These are phyloP conservation scores for Erysimum cheiranthoides DNA, from an alignment of 345 rosid species.

Conservation along the genomic window DNA sequence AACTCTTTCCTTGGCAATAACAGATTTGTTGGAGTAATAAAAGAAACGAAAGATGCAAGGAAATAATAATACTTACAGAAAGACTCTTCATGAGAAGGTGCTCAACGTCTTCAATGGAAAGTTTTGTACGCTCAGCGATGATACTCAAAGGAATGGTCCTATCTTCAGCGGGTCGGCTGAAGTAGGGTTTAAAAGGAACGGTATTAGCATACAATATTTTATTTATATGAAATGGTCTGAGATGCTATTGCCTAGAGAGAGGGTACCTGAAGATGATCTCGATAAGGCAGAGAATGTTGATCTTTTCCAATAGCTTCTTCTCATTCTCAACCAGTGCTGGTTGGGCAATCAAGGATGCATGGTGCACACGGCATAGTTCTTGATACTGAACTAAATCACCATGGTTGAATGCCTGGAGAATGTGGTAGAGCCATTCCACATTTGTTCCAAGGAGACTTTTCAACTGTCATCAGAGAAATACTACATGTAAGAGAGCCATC, in stretches of 20 bases:
- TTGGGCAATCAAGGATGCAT: conserved; percentile 79
- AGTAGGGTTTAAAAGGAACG: conserved; percentile 14
- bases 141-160: conserved; percentile 84
- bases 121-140: conserved; percentile 93
- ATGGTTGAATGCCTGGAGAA: conserved; percentile 88
- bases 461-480: conserved; percentile 56
- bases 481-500: conserved; percentile 18
- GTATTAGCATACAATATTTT: background rate
- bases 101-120: conserved; percentile 87
- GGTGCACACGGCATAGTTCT: conserved; percentile 86
- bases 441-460: conserved; percentile 86
- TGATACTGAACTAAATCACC: conserved; percentile 90
- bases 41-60: conserved; percentile 12
- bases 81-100: conserved; percentile 98
- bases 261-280: conserved; percentile 96
- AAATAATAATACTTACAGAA: conserved; percentile 73
- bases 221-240: background rate
- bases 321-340: conserved; percentile 96
- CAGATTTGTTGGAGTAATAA: background rate
- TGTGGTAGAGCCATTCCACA: conserved; percentile 96
- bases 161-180: conserved; percentile 97
- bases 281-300: conserved; percentile 95
- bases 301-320: conserved; percentile 89
- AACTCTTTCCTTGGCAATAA: background rate
- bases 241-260: conserved; percentile 5